These are phyloP conservation scores for barrel medic (Medicago truncatula) DNA, from an alignment of 306 rosid genomes.

Conservation along the genomic window MtrunA17r5.0-ANR NC_053045.1:40620501-40621000, in stretches of 20 bases:
- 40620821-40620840: slow-evolving; percentile 72
- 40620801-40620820: slow-evolving; percentile 78
- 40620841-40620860: slow-evolving; percentile 64
- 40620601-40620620: slow-evolving; percentile 60
- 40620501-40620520: slow-evolving; percentile 79
- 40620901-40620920: slow-evolving; percentile 42
- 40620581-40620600: slow-evolving; percentile 68
- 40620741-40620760: slow-evolving; percentile 44
- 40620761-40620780: rapidly evolving
- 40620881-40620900: slow-evolving; percentile 58
- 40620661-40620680: slow-evolving; percentile 69
- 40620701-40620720: slow-evolving; percentile 66
- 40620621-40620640: slow-evolving; percentile 71
- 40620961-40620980: slow-evolving; percentile 64
- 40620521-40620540: slow-evolving; percentile 67
- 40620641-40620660: slow-evolving; percentile 71
- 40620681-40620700: slow-evolving; percentile 82
- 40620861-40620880: slow-evolving; percentile 71
- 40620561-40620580: slow-evolving; percentile 39
- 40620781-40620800: slow-evolving; percentile 52
- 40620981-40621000: slow-evolving; percentile 83
- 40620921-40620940: slow-evolving; percentile 1
- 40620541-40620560: not conserved
- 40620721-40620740: slow-evolving; percentile 49
- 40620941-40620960: slow-evolving; percentile 61